phyloP scores from a whole-genome alignment of 1,139 yeast genomes.

The Eremothecium gossypii region DNA sequence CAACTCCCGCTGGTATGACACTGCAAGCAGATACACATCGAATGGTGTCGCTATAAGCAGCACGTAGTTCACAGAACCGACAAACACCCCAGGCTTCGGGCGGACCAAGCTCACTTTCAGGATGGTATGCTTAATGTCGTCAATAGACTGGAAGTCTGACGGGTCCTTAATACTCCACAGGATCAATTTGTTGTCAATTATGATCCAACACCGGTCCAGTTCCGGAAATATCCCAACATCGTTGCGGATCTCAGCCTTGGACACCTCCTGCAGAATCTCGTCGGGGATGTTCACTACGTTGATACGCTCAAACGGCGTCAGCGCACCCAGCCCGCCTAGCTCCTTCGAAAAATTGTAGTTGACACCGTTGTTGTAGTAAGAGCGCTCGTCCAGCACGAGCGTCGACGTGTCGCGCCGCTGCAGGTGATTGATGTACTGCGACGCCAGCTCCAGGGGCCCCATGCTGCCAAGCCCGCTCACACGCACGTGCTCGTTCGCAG shows the following conservation, averaged over 20 bases:
- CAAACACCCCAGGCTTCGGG: slow-evolving; percentile 75
- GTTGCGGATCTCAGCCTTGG: slow-evolving; percentile 53
- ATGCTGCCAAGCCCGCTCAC: slow-evolving; percentile 21
- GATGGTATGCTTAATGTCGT: slow-evolving; percentile 72
- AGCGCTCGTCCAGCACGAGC: slow-evolving; percentile 34
- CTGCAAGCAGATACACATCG: slow-evolving; percentile 69
- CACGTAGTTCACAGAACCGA: slow-evolving; percentile 63
- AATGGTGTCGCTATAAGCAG: slow-evolving; percentile 72
- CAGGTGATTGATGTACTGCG: slow-evolving; percentile 34
- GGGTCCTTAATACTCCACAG: slow-evolving; percentile 68
- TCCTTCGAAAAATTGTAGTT: slow-evolving; percentile 34
- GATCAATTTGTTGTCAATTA: slow-evolving; percentile 70
- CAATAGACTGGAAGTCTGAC: slow-evolving; percentile 69
- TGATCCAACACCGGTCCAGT: slow-evolving; percentile 79
- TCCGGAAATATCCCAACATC: slow-evolving; percentile 82
- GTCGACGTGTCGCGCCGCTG: slow-evolving; percentile 33
- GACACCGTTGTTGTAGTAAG: slow-evolving; percentile 35
- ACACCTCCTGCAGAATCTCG: slow-evolving; percentile 63
- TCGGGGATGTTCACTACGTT: slow-evolving; percentile 72
- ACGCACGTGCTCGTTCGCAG: slow-evolving; percentile 21
- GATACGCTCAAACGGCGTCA: slow-evolving; percentile 71
- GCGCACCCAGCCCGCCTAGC: slow-evolving; percentile 36
- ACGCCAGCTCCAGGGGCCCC: slow-evolving; percentile 33
- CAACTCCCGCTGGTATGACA: slow-evolving; percentile 44
- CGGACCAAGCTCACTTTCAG: slow-evolving; percentile 64